phyloP scores from a whole-genome alignment of 805 yeast genomes.

The Candida verbasci region DNA sequence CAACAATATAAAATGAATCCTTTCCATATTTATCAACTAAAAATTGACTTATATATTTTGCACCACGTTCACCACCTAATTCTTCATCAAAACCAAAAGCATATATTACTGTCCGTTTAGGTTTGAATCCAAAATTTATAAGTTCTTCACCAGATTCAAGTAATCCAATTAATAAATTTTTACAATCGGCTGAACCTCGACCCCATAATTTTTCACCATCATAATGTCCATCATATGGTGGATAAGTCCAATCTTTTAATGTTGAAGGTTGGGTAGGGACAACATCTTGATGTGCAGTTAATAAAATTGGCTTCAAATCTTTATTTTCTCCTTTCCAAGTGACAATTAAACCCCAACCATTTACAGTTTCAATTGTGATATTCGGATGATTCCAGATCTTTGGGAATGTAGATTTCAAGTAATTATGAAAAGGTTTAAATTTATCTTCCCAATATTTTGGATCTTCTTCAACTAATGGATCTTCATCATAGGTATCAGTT shows the following conservation, averaged over 20 bases:
- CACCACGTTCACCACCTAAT: constrained; percentile 60
- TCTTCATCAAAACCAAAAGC: constrained; percentile 84
- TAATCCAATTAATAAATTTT: constrained; percentile 60
- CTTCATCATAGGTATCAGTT: constrained; percentile 56
- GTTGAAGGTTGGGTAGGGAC: constrained; percentile 70
- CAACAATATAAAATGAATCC: constrained; percentile 54
- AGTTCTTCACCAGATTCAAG: constrained; percentile 65
- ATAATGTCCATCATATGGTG: constrained; percentile 56
- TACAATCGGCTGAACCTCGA: constrained; percentile 75
- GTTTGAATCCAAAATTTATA: constrained; percentile 44
- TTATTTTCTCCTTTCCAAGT: constrained; percentile 57
- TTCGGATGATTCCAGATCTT: constrained; percentile 39
- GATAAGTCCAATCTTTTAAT: constrained; percentile 54
- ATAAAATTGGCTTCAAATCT: constrained; percentile 61
- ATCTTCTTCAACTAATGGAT: constrained; percentile 44
- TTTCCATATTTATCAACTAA: constrained; percentile 54
- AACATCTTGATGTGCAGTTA: constrained; percentile 77
- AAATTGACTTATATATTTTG: constrained; percentile 43
- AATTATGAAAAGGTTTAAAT: constrained; percentile 44
- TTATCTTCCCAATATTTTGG: constrained; percentile 41
- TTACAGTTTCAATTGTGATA: constrained; percentile 52
- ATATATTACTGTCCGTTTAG: constrained; percentile 59
- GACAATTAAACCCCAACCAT: constrained; percentile 58
- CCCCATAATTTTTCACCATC: constrained; percentile 72
- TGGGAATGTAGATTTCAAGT: constrained; percentile 54